Percentiles rank a stretch among this genome's conserved stretches.
Conservation (phyloP, 768 basidiomycete species). For the Mycena indigotica region DNA sequence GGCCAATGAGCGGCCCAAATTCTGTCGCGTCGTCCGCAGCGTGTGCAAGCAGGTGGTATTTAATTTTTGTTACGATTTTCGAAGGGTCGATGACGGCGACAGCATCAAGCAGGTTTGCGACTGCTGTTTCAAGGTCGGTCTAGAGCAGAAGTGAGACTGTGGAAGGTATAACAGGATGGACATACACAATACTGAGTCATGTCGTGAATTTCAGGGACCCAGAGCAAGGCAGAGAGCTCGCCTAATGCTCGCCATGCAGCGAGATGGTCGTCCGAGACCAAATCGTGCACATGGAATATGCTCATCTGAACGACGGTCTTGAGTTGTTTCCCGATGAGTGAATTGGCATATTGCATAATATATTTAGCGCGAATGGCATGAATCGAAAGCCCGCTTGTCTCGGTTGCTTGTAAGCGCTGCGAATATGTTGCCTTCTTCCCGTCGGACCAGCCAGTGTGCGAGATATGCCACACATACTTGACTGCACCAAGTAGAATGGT, state of each 20-base stretch:
- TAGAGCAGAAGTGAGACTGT: constrained; percentile 5
- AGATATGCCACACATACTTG: constrained; percentile 45
- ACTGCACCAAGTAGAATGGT: constrained; percentile 44
- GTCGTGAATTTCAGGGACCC: constrained; percentile 42
- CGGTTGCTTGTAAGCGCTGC: constrained; percentile 34
- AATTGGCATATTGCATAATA: constrained; percentile 46
- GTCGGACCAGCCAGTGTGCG: constrained; percentile 34
- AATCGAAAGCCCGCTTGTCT: constrained; percentile 32
- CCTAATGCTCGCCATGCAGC: constrained; percentile 36
- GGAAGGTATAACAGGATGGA: constrained; percentile 1
- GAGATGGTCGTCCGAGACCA: constrained; percentile 30
- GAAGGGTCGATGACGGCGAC: constrained; percentile 22
- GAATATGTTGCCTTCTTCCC: constrained; percentile 30
- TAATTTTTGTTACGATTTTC: constrained; percentile 21
- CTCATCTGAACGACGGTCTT: constrained; percentile 41
- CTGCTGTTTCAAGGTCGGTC: constrained; percentile 15
- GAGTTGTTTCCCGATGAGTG: constrained; percentile 45
- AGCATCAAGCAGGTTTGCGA: constrained; percentile 25
- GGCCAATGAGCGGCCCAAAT: constrained; percentile 21
- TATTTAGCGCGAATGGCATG: constrained; percentile 40
- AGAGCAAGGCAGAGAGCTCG: constrained; percentile 39
- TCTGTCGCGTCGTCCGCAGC: constrained; percentile 13
- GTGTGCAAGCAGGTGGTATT: constrained; percentile 21
- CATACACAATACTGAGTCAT: constrained; percentile 37
- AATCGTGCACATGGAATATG: constrained; percentile 39